Evolutionary conservation across 208 protist genomes (phyloP).

Genomic region (Wallacemonas sp.): DNA sequence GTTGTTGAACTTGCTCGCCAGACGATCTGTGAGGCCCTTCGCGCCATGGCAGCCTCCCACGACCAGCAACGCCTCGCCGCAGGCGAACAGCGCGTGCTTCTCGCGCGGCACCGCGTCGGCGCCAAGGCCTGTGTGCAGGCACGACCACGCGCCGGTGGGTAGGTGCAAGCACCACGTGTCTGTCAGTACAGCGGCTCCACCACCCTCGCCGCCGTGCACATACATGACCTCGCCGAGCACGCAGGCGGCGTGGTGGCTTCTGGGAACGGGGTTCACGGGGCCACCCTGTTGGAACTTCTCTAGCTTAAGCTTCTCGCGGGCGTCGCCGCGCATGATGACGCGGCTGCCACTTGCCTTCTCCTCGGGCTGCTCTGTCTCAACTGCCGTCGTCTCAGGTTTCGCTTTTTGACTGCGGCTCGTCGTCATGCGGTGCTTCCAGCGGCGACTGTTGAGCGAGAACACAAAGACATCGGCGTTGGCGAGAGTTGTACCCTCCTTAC

Average conservation of each 20-base stretch:
- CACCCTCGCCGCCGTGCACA: constrained; percentile 63
- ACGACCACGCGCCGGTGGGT: constrained; percentile 45
- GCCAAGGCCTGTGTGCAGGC: constrained; percentile 54
- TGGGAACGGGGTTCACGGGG: constrained; percentile 19
- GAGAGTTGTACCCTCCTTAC: constrained; percentile 14
- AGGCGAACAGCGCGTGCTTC: constrained; percentile 65
- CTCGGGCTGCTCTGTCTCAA: not conserved
- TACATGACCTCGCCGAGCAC: constrained; percentile 52
- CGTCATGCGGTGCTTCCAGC: constrained; percentile 41
- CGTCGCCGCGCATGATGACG: not conserved
- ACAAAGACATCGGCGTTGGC: constrained; percentile 43
- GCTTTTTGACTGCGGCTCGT: not conserved
- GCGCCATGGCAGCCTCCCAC: constrained; percentile 70
- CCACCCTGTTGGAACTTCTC: not conserved
- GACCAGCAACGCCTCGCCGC: constrained; percentile 63
- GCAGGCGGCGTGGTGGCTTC: constrained; percentile 67
- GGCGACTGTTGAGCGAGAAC: constrained; percentile 57
- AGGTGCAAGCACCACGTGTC: constrained; percentile 79
- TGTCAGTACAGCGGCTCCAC: constrained; percentile 25
- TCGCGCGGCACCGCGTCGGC: constrained; percentile 66
- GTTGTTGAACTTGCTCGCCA: constrained; percentile 62
- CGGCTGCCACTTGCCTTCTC: not conserved
- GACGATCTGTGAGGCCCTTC: constrained; percentile 20
- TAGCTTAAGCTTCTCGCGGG: not conserved
- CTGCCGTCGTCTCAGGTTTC: not conserved